Percentiles rank a stretch among this genome's conserved stretches.
Conservation (phyloP, 208 protist species). For the Wallacemonas sp. region DNA sequence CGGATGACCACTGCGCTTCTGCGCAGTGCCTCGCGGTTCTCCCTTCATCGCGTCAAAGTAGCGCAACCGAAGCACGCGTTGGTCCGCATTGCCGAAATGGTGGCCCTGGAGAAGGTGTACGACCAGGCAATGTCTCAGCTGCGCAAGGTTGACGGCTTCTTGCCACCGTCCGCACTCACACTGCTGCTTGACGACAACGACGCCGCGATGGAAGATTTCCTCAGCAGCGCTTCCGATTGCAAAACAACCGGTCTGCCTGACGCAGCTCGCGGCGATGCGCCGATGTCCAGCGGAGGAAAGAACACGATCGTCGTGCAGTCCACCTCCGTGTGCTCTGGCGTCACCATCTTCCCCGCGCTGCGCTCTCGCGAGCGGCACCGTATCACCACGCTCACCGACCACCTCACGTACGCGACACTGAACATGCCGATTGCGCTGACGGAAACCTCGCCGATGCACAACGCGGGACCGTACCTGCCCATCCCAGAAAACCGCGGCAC, state of each 20-base stretch:
- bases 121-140: neutral
- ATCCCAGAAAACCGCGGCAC: neutral
- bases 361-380: neutral
- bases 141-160: slow-evolving; percentile 1
- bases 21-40: neutral
- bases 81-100: neutral
- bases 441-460: neutral
- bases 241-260: no score
- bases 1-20: neutral
- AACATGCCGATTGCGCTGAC: slow-evolving; percentile 4
- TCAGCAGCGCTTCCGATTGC: no score
- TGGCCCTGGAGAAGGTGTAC: neutral
- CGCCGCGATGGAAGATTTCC: no score
- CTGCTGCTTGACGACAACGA: neutral
- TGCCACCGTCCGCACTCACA: neutral
- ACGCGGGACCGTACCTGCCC: neutral
- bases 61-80: neutral
- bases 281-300: no score
- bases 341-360: neutral
- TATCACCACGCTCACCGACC: neutral
- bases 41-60: neutral
- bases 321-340: neutral
- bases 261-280: no score
- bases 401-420: neutral
- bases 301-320: neutral